Evolutionary conservation across 2,329 filamentous ascomycete genomes (phyloP).

Genomic region (Fragosphaeria purpurea): DNA sequence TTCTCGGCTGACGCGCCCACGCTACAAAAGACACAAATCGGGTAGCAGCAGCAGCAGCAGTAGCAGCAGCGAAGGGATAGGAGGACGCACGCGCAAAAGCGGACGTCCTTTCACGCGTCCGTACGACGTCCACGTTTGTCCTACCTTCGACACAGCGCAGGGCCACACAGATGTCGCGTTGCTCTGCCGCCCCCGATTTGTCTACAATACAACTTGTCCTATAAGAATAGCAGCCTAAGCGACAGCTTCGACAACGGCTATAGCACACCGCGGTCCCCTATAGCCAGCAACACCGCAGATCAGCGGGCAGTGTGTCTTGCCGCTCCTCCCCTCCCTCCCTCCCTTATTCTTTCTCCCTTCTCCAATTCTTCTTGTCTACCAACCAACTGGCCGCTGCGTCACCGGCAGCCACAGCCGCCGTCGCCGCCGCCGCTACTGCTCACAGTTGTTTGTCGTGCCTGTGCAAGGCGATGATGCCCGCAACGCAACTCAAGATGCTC

Average conservation of each 20-base stretch:
- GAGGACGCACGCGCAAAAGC: neutral
- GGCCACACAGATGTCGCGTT: neutral
- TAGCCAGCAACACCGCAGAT: neutral
- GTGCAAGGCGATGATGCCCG: conserved; percentile 13
- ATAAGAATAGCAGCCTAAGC: too few relatives aligned
- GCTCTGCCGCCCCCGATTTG: neutral
- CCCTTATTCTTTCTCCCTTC: too few relatives aligned
- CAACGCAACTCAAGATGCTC: conserved; percentile 16
- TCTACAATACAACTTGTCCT: neutral
- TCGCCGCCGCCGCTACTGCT: conserved; percentile 7
- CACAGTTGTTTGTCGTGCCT: conserved; percentile 6
- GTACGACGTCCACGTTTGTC: too few relatives aligned
- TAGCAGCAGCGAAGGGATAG: conserved; percentile 4
- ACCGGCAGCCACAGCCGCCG: conserved; percentile 4
- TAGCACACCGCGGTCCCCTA: neutral
- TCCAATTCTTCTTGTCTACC: too few relatives aligned
- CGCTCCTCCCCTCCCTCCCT: too few relatives aligned
- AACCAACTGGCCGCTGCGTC: neutral
- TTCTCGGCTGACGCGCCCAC: neutral
- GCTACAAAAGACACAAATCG: neutral
- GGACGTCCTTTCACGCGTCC: too few relatives aligned
- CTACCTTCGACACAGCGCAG: neutral
- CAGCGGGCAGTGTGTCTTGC: neutral
- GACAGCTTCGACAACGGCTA: neutral
- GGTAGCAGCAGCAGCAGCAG: neutral